These are phyloP conservation scores for Incumbomyces delicatus DNA, from an alignment of 2,329 filamentous ascomycete species.

Conservation along the genomic window DNA sequence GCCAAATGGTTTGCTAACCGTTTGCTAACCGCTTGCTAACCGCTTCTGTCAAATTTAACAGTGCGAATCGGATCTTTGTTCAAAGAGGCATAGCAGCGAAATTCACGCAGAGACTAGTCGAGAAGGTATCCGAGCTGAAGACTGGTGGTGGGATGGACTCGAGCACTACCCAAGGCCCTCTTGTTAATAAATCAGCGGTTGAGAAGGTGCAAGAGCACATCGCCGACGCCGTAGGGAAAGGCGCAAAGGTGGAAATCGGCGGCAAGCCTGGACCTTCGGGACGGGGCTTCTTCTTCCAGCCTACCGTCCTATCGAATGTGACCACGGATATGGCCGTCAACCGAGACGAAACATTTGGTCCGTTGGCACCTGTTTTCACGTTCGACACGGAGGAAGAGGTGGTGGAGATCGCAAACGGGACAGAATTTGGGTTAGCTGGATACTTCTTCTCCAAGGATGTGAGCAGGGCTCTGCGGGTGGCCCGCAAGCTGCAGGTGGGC, in stretches of 20 bases:
- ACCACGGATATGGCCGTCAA: constrained; percentile 11
- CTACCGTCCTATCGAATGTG: constrained; percentile 14
- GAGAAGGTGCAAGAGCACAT: constrained; percentile 11
- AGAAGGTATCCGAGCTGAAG: constrained; percentile 62
- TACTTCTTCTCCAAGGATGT: constrained; percentile 41
- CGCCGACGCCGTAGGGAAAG: constrained; percentile 17
- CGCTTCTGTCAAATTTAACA: constrained; percentile 2
- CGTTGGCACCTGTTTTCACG: constrained; percentile 51
- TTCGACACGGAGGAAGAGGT: constrained; percentile 28
- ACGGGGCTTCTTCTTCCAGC: constrained; percentile 27
- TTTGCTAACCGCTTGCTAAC: too few relatives aligned
- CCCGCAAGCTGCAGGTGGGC: constrained; percentile 65
- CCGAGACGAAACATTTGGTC: constrained; percentile 26
- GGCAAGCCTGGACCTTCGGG: constrained; percentile 5
- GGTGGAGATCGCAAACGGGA: constrained; percentile 24
- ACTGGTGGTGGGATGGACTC: constrained; percentile 64
- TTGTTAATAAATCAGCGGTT: constrained; percentile 31
- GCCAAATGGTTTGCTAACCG: too few relatives aligned
- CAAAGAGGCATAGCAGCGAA: constrained; percentile 67
- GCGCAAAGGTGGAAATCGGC: constrained; percentile 18
- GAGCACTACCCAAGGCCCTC: constrained; percentile 64
- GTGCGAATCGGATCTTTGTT: constrained; percentile 65
- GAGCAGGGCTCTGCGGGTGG: constrained; percentile 40
- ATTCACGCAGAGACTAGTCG: constrained; percentile 58
- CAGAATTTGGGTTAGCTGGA: constrained; percentile 24